These are phyloP conservation scores for Nicotiana sylvestris DNA, from an alignment of 257 asterid species.

Conservation along the genomic window DNA sequence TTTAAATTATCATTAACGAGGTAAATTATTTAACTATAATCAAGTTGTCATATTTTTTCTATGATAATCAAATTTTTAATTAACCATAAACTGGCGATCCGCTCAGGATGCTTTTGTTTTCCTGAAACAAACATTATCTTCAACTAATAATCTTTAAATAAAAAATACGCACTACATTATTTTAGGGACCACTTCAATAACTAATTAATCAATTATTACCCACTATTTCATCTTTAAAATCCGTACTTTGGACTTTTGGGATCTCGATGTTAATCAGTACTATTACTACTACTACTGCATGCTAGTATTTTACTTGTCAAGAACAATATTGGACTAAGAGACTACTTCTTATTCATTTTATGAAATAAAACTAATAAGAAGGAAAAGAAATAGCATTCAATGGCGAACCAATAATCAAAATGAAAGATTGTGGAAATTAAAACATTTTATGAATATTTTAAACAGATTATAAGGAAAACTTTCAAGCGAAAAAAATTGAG, in stretches of 20 bases:
- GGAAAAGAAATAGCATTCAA: background rate
- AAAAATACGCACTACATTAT: background rate
- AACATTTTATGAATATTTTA: background rate
- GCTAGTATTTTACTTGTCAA: background rate
- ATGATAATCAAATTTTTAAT: background rate
- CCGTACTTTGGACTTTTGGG: slow-evolving; percentile 5
- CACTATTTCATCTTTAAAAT: background rate
- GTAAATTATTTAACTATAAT: background rate
- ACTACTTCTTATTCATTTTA: background rate
- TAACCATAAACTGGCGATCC: background rate
- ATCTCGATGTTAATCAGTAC: slow-evolving; percentile 12
- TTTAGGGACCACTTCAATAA: slow-evolving; percentile 1
- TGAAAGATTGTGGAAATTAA: background rate
- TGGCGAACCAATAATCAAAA: background rate
- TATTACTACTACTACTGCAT: background rate
- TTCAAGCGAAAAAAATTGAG: no score
- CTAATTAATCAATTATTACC: background rate
- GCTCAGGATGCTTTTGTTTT: background rate
- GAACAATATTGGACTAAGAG: background rate
- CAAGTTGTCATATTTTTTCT: background rate
- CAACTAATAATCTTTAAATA: background rate
- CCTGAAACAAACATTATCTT: background rate
- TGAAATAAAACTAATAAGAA: background rate
- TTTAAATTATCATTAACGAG: background rate
- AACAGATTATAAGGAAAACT: background rate